Conservation (phyloP, 441 rosid genomes). For the Erodium chrysanthum region DNA sequence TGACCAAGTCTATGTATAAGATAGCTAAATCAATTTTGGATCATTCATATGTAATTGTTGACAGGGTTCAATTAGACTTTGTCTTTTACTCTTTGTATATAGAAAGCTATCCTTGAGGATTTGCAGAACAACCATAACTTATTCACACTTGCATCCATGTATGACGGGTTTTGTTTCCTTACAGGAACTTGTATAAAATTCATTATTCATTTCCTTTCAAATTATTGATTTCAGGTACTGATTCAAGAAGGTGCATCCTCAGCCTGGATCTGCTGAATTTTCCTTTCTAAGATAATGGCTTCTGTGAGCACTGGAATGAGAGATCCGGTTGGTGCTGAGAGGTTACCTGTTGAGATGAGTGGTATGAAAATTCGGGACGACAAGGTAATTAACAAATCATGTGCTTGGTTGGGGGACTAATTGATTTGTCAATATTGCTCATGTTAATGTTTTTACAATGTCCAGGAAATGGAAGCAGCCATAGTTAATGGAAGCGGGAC, state of each 20-base stretch:
- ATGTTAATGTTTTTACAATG: constrained; percentile 12
- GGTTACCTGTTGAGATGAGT: constrained; percentile 76
- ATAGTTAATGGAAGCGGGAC: constrained; percentile 53
- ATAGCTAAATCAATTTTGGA: background rate
- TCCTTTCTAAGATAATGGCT: constrained; percentile 37
- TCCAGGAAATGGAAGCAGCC: constrained; percentile 56
- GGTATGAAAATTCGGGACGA: constrained; percentile 88
- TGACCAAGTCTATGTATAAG: background rate
- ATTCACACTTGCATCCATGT: background rate
- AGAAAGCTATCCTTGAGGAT: background rate
- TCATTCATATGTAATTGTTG: background rate
- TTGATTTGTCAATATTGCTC: background rate
- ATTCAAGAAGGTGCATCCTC: constrained; percentile 26
- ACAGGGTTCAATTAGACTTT: background rate
- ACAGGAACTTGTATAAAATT: background rate
- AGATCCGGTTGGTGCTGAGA: constrained; percentile 53
- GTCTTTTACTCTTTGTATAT: background rate
- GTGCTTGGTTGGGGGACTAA: background rate
- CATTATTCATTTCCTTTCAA: constrained; percentile 23
- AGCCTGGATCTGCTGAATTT: constrained; percentile 18
- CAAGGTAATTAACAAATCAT: constrained; percentile 34
- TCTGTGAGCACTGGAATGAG: constrained; percentile 49
- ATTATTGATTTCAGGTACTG: background rate
- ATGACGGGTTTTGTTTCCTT: constrained; percentile 2
- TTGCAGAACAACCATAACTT: background rate